Evolutionary conservation across 2,329 filamentous ascomycete genomes (phyloP).

Genomic region (Ramularia endophylla): DNA sequence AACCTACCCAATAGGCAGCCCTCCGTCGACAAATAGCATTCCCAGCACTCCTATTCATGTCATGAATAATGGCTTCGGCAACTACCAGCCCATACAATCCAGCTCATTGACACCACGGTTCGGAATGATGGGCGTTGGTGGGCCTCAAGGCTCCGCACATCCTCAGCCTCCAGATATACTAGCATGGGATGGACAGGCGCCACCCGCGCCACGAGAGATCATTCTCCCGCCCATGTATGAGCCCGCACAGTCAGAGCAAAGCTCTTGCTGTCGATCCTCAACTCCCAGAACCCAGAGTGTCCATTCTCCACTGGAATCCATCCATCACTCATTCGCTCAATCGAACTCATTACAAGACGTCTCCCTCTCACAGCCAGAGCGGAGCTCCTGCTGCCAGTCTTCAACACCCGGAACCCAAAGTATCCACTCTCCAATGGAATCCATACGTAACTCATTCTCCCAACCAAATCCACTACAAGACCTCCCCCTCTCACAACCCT

Average conservation of each 20-base stretch:
- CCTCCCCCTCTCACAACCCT: slow-evolving; percentile 2
- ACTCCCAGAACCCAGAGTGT: slow-evolving; percentile 10
- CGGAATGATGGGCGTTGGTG: slow-evolving; percentile 29
- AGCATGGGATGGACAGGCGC: slow-evolving; percentile 22
- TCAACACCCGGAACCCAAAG: slow-evolving; percentile 11
- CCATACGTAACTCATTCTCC: not conserved
- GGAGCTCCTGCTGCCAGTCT: slow-evolving; percentile 24
- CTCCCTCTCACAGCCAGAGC: slow-evolving; percentile 7
- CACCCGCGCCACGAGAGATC: slow-evolving; percentile 20
- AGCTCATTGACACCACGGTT: slow-evolving; percentile 23
- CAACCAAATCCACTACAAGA: slow-evolving; percentile 9
- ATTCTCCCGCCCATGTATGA: slow-evolving; percentile 11
- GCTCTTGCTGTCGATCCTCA: slow-evolving; percentile 24
- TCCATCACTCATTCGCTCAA: not conserved
- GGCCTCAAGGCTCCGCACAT: slow-evolving; percentile 19
- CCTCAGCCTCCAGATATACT: slow-evolving; percentile 18
- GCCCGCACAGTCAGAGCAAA: slow-evolving; percentile 9
- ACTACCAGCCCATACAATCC: slow-evolving; percentile 9
- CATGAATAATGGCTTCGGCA: slow-evolving; percentile 12
- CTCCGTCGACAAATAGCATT: slow-evolving; percentile 9
- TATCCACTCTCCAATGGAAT: slow-evolving; percentile 5
- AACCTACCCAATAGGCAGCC: slow-evolving; percentile 13
- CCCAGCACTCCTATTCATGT: slow-evolving; percentile 14
- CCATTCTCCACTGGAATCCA: slow-evolving; percentile 5
- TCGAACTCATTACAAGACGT: not conserved